Evolutionary conservation across 805 yeast genomes (phyloP).

Genomic region (Kodamaea sagamina): DNA sequence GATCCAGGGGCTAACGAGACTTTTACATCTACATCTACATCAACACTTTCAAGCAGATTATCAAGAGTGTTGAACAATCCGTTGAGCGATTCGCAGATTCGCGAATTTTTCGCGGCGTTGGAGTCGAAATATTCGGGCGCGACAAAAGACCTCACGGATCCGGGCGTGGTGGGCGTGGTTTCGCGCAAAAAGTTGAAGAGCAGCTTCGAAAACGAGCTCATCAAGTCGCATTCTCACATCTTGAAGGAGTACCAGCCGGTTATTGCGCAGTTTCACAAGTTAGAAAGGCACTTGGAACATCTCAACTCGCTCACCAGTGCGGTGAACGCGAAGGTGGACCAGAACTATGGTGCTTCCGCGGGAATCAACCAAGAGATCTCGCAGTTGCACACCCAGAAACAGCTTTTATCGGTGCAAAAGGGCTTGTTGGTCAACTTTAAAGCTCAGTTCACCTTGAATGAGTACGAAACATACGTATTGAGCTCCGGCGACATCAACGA

Average conservation of each 20-base stretch:
- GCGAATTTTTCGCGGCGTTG: constrained; percentile 35
- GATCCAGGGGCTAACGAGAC: not conserved
- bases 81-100: constrained; percentile 34
- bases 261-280: constrained; percentile 26
- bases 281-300: constrained; percentile 21
- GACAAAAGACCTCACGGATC: constrained; percentile 40
- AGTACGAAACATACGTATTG: constrained; percentile 67
- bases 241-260: constrained; percentile 38
- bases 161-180: constrained; percentile 57
- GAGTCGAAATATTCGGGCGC: constrained; percentile 26
- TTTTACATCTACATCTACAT: not conserved
- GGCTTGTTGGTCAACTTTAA: constrained; percentile 54
- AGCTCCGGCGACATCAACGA: constrained; percentile 46
- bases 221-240: constrained; percentile 49
- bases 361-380: constrained; percentile 27
- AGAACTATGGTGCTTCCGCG: constrained; percentile 24
- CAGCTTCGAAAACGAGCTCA: constrained; percentile 59
- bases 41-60: constrained; percentile 43
- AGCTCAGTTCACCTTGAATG: constrained; percentile 64
- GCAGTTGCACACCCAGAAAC: constrained; percentile 31
- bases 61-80: constrained; percentile 50
- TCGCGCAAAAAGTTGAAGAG: constrained; percentile 61
- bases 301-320: constrained; percentile 27
- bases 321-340: constrained; percentile 43
- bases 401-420: constrained; percentile 48